phyloP scores from a whole-genome alignment of 495 filamentous ascomycete genomes.

The Acidiella bohemica region DNA sequence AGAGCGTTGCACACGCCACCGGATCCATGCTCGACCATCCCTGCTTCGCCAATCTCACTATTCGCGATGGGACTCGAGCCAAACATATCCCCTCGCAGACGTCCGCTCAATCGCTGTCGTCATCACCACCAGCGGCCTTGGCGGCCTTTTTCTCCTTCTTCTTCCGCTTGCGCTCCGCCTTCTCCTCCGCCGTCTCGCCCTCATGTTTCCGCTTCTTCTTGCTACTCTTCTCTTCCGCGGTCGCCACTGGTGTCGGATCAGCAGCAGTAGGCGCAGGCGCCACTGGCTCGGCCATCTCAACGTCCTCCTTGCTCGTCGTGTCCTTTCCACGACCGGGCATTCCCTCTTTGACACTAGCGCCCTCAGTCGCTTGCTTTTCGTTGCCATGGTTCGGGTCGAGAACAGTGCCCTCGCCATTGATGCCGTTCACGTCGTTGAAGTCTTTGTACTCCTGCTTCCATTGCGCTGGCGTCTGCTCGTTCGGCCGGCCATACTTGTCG shows the following conservation, averaged over 20 bases:
- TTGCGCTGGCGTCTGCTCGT: conserved; percentile 79
- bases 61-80: not conserved
- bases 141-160: conserved; percentile 27
- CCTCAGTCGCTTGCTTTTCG: conserved; percentile 13
- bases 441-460: conserved; percentile 88
- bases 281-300: conserved; percentile 28
- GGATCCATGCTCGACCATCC: not conserved
- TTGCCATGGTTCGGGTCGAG: no score
- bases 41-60: not conserved
- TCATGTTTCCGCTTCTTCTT: conserved; percentile 29
- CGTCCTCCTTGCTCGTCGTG: conserved; percentile 30
- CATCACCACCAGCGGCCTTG: conserved; percentile 13
- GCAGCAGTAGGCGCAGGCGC: conserved; percentile 22
- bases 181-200: conserved; percentile 24
- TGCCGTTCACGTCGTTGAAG: conserved; percentile 45
- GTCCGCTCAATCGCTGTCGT: conserved; percentile 19
- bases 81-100: not conserved
- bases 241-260: conserved; percentile 27
- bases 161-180: conserved; percentile 28
- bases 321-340: conserved; percentile 26
- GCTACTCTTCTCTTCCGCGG: conserved; percentile 26
- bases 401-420: conserved; percentile 11
- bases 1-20: not conserved
- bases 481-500: conserved; percentile 87
- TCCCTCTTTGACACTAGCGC: conserved; percentile 17